Evolutionary conservation across 768 basidiomycete genomes (phyloP).

Genomic region (Hirschioporus abietinus): DNA sequence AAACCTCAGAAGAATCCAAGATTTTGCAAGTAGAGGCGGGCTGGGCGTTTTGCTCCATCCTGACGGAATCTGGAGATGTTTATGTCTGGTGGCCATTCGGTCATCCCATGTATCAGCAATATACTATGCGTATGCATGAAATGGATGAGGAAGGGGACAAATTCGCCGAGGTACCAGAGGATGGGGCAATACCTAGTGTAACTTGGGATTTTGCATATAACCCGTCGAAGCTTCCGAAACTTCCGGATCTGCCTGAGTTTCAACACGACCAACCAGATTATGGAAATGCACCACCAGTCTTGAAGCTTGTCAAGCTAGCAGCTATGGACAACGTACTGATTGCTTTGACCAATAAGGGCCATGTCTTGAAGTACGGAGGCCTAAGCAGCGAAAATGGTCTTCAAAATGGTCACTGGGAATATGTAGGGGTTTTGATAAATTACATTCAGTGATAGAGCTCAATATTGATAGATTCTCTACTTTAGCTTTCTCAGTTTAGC

Average conservation of each 20-base stretch:
- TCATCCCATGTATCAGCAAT: constrained; percentile 33
- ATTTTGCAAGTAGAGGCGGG: constrained; percentile 66
- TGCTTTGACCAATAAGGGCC: constrained; percentile 75
- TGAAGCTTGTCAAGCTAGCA: constrained; percentile 72
- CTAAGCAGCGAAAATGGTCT: constrained; percentile 37
- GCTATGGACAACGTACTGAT: constrained; percentile 68
- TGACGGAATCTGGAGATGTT: constrained; percentile 67
- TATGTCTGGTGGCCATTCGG: constrained; percentile 70
- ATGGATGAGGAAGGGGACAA: constrained; percentile 41
- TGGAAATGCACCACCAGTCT: neutral
- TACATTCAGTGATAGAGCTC: neutral
- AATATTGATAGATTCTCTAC: constrained; percentile 7
- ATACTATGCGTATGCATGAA: constrained; percentile 34
- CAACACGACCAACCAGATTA: neutral
- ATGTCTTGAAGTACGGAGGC: constrained; percentile 60
- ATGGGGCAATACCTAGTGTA: constrained; percentile 51
- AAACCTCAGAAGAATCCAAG: constrained; percentile 38
- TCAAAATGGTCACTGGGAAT: constrained; percentile 54
- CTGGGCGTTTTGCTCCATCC: constrained; percentile 72
- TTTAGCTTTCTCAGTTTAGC: constrained; percentile 70
- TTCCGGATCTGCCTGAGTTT: constrained; percentile 46
- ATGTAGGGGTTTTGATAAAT: constrained; percentile 41
- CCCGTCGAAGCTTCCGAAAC: constrained; percentile 47
- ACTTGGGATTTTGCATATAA: constrained; percentile 51
- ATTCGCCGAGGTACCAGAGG: constrained; percentile 26